phyloP scores from a whole-genome alignment of 306 rosid genomes.

The Glycine soja region DNA sequence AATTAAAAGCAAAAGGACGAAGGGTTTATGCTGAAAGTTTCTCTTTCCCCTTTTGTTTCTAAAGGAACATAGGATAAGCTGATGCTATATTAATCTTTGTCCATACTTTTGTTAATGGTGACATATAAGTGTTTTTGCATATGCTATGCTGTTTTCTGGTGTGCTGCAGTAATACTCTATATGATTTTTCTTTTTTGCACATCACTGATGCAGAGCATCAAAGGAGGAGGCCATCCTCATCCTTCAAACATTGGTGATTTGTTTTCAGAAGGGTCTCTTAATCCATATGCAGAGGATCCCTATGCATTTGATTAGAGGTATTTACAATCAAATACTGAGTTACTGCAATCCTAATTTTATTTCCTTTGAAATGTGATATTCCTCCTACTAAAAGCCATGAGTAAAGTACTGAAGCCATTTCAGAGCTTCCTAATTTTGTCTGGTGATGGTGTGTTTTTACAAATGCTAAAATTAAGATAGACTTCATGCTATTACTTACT shows the following conservation, averaged over 20 bases:
- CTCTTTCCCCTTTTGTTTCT: neutral
- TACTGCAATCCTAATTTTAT: conserved; percentile 22
- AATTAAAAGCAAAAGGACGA: neutral
- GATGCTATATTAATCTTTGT: conserved; percentile 20
- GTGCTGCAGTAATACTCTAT: neutral
- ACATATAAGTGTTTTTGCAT: conserved; percentile 32
- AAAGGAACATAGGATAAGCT: conserved; percentile 27
- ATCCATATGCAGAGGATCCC: conserved; percentile 98
- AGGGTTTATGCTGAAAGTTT: conserved; percentile 5
- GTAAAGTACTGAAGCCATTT: conserved; percentile 2
- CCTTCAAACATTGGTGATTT: conserved; percentile 88
- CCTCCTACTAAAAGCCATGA: conserved; percentile 27
- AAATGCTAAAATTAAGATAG: too few relatives aligned
- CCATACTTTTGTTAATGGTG: conserved; percentile 20
- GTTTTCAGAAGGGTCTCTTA: conserved; percentile 96
- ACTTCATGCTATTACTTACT: too few relatives aligned
- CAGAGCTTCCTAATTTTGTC: conserved; percentile 4
- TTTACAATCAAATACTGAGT: conserved; percentile 35
- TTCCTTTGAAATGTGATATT: conserved; percentile 17
- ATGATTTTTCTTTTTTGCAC: neutral
- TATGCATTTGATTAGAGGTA: conserved; percentile 97
- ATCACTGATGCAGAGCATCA: conserved; percentile 59
- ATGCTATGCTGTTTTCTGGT: conserved; percentile 1
- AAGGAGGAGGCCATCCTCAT: conserved; percentile 56
- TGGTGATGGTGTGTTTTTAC: too few relatives aligned